Conservation (phyloP, 1,284 basidiomycete species). For the Trichosporon faecale region DNA sequence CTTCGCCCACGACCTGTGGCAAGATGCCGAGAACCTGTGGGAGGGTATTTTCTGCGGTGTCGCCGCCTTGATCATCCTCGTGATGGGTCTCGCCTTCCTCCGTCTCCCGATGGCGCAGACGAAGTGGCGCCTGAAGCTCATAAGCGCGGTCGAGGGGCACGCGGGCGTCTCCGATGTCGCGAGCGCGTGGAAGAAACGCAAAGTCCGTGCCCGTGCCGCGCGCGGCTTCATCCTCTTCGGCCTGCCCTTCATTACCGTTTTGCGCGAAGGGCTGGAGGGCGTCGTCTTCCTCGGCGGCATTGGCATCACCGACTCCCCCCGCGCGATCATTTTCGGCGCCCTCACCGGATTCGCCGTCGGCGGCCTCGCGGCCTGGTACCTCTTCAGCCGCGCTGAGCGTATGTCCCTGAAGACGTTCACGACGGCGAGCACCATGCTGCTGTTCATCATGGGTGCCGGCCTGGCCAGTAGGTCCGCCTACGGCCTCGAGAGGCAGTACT, state of each 20-base stretch:
- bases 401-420: constrained; percentile 67
- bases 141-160: constrained; percentile 63
- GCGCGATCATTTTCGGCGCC: constrained; percentile 69
- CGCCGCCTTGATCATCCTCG: constrained; percentile 55
- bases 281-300: constrained; percentile 84
- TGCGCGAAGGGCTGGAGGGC: constrained; percentile 86
- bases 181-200: neutral
- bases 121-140: constrained; percentile 82
- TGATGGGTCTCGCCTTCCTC: constrained; percentile 72
- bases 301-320: constrained; percentile 32
- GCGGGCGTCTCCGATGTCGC: constrained; percentile 12
- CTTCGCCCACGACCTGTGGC: constrained; percentile 55
- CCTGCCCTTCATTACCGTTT: constrained; percentile 77
- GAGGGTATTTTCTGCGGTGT: constrained; percentile 66
- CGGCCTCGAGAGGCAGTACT: constrained; percentile 64
- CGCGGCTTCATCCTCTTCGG: constrained; percentile 64
- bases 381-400: constrained; percentile 34
- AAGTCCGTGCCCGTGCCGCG: constrained; percentile 22
- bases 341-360: constrained; percentile 58
- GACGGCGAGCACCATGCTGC: constrained; percentile 74
- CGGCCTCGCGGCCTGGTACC: constrained; percentile 59
- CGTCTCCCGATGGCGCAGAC: constrained; percentile 72
- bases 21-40: constrained; percentile 6
- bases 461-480: constrained; percentile 72
- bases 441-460: constrained; percentile 82